These are phyloP conservation scores for Entamoeba dispar DNA, from an alignment of 208 protist species.

Conservation along the genomic window DNA sequence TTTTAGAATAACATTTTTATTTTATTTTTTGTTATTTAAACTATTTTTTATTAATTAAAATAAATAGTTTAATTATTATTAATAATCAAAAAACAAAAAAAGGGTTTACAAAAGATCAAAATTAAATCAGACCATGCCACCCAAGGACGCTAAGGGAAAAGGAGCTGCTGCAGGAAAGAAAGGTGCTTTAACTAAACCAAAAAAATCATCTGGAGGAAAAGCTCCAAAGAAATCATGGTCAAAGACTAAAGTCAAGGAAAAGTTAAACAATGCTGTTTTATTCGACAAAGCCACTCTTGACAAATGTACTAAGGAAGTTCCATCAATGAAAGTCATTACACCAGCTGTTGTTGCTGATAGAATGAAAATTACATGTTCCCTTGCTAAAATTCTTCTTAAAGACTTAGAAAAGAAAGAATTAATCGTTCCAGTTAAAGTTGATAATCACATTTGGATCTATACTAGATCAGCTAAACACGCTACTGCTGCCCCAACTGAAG, in stretches of 20 bases:
- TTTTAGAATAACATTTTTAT: no score
- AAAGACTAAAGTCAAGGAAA: conserved; percentile 25
- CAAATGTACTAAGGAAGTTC: conserved; percentile 26
- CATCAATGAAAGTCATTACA: conserved; percentile 22
- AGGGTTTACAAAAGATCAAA: no score
- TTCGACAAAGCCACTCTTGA: conserved; percentile 25
- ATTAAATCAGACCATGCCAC: not conserved
- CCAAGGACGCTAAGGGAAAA: not conserved
- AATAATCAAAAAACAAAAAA: no score
- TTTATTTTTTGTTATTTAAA: no score
- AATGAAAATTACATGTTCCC: conserved; percentile 17
- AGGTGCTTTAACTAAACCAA: not conserved
- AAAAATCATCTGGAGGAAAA: not conserved
- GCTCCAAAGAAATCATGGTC: conserved; percentile 9
- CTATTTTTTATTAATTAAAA: no score
- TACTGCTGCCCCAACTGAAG: not conserved
- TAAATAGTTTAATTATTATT: no score
- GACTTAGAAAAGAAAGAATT: conserved; percentile 14
- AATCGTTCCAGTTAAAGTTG: conserved; percentile 11
- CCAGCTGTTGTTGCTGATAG: conserved; percentile 20
- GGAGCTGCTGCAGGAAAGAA: not conserved
- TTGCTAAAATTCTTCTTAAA: conserved; percentile 17
- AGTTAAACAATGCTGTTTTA: conserved; percentile 23
- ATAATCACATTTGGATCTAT: conserved; percentile 17
- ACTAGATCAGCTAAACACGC: not conserved